These are phyloP conservation scores for Cryptosporidium andersoni DNA, from an alignment of 169 alveolate species.

Conservation along the genomic window DNA sequence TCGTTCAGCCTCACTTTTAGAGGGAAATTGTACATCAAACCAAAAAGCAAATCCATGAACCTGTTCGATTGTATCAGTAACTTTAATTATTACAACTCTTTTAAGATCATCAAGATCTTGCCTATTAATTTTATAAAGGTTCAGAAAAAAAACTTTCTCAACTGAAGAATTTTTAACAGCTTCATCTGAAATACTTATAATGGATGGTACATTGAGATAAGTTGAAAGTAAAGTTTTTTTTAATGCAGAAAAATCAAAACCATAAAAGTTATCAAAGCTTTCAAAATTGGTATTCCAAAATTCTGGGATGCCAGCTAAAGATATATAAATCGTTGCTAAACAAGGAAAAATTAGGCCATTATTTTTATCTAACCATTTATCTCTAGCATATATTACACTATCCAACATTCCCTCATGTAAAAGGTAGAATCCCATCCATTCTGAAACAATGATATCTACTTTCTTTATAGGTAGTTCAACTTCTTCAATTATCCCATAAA, in stretches of 20 bases:
- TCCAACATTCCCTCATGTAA: conserved; percentile 89
- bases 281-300: conserved; percentile 58
- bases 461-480: conserved; percentile 73
- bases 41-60: conserved; percentile 62
- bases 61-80: conserved; percentile 16
- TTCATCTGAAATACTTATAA: conserved; percentile 18
- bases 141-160: conserved; percentile 4
- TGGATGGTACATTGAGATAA: conserved; percentile 37
- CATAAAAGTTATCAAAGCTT: conserved; percentile 29
- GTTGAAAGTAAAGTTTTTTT: conserved; percentile 9
- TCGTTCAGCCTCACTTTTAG: not conserved
- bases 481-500: conserved; percentile 82
- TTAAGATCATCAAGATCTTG: conserved; percentile 25
- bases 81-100: conserved; percentile 1
- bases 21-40: conserved; percentile 71
- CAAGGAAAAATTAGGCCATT: conserved; percentile 42
- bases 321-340: conserved; percentile 54
- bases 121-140: conserved; percentile 9
- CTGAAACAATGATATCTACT: conserved; percentile 84
- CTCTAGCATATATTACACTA: conserved; percentile 85
- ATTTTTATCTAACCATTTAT: conserved; percentile 78
- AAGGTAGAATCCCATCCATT: conserved; percentile 89
- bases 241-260: conserved; percentile 52
- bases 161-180: conserved; percentile 24
- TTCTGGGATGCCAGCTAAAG: conserved; percentile 60